A percentile compares a stretch with the other conserved stretches of the same genome.
Evolutionary conservation across 805 yeast genomes (phyloP).

Genomic region (Phaffomyces thermotolerans): DNA sequence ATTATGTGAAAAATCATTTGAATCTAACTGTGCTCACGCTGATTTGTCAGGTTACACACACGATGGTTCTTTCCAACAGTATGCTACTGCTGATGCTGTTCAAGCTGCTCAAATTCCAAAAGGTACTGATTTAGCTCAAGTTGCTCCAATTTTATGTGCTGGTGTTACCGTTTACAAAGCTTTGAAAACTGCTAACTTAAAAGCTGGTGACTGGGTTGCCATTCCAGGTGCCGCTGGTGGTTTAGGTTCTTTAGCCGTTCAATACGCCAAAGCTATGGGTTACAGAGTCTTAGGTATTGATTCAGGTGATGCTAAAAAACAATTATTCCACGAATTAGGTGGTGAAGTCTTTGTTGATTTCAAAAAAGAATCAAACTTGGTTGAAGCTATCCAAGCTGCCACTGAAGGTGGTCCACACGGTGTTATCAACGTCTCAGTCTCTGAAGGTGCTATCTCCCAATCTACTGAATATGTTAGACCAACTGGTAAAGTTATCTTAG

Average conservation of each 20-base stretch:
- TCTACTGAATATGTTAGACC: slow-evolving; percentile 49
- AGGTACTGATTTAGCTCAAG: slow-evolving; percentile 52
- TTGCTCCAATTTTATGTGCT: slow-evolving; percentile 41
- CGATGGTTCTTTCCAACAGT: slow-evolving; percentile 51
- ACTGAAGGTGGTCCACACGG: slow-evolving; percentile 68
- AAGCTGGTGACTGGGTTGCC: slow-evolving; percentile 69
- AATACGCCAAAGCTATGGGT: slow-evolving; percentile 76
- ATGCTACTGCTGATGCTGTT: slow-evolving; percentile 59
- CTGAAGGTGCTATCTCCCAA: slow-evolving; percentile 45
- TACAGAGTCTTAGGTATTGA: slow-evolving; percentile 66
- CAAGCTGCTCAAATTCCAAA: slow-evolving; percentile 56
- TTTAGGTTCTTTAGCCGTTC: slow-evolving; percentile 70
- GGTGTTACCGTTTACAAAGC: slow-evolving; percentile 62
- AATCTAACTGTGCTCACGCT: slow-evolving; percentile 63
- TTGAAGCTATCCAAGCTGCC: slow-evolving; percentile 38
- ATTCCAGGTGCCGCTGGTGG: slow-evolving; percentile 83
- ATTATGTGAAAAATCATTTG: slow-evolving; percentile 50
- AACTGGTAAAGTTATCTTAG: slow-evolving; percentile 53
- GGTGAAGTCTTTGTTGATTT: slow-evolving; percentile 61
- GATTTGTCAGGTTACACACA: slow-evolving; percentile 52
- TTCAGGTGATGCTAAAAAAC: slow-evolving; percentile 65
- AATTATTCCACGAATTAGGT: slow-evolving; percentile 48
- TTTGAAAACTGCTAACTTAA: slow-evolving; percentile 47
- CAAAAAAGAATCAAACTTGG: slow-evolving; percentile 44
- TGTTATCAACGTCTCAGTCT: slow-evolving; percentile 32